Evolutionary conservation across 495 filamentous ascomycete species (phyloP).

Genomic region (Penicillium diatomitis): DNA sequence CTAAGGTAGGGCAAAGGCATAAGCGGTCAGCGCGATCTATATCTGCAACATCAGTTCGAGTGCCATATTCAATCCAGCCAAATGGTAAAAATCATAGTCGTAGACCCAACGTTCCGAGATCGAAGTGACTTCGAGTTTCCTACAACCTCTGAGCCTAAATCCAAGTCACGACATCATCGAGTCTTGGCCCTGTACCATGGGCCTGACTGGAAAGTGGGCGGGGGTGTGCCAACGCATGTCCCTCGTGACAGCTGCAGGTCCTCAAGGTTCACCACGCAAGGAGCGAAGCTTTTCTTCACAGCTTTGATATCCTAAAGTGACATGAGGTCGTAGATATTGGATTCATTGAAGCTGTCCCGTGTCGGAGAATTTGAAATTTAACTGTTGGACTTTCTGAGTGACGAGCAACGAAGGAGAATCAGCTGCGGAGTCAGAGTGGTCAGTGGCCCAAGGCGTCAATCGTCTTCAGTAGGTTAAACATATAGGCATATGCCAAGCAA

Average conservation of each 20-base stretch:
- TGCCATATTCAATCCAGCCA: neutral
- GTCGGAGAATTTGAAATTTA: no score
- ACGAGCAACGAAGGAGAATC: no score
- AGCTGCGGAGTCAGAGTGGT: no score
- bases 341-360: no score
- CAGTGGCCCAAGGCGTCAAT: no score
- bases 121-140: neutral
- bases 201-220: neutral
- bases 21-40: neutral
- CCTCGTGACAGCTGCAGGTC: constrained; percentile 16
- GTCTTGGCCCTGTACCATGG: constrained; percentile 10
- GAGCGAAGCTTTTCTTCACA: neutral
- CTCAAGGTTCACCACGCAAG: constrained; percentile 7
- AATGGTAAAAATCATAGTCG: no score
- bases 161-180: constrained; percentile 19
- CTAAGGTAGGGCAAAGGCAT: neutral
- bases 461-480: no score
- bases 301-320: no score
- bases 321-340: no score
- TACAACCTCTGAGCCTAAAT: neutral
- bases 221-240: constrained; percentile 7
- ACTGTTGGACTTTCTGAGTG: no score
- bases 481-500: no score
- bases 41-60: neutral
- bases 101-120: no score